A percentile compares a stretch with the other conserved stretches of the same genome.
Conservation (phyloP, 1,284 basidiomycete genomes). For the Psilocybe mexicana region DNA sequence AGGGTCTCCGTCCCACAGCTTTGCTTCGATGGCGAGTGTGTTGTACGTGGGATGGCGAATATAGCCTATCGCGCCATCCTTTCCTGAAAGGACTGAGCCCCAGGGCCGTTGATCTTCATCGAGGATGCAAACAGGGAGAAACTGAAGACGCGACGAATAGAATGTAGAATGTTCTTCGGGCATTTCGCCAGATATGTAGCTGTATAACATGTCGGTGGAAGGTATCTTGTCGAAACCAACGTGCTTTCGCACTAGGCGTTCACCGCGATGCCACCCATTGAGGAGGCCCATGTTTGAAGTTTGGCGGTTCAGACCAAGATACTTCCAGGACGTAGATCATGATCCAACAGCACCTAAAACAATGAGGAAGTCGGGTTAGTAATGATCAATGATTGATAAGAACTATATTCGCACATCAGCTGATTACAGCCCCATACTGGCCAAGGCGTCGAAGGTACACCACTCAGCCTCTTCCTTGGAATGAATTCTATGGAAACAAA, state of each 20-base stretch:
- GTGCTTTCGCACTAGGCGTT: slow-evolving; percentile 39
- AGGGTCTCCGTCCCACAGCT: slow-evolving; percentile 4
- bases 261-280: slow-evolving; percentile 49
- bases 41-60: slow-evolving; percentile 34
- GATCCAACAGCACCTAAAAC: too few species aligned
- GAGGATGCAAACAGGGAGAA: slow-evolving; percentile 46
- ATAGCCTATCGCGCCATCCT: slow-evolving; percentile 44
- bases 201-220: slow-evolving; percentile 29
- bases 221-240: slow-evolving; percentile 34
- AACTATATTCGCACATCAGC: too few species aligned
- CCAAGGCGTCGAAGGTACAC: too few species aligned
- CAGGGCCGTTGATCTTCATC: slow-evolving; percentile 47
- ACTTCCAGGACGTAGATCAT: too few species aligned
- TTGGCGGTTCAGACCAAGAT: neutral
- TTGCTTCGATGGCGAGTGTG: slow-evolving; percentile 1
- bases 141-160: slow-evolving; percentile 42
- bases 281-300: slow-evolving; percentile 24
- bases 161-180: slow-evolving; percentile 47
- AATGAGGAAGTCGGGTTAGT: too few species aligned
- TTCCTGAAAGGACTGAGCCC: slow-evolving; percentile 44
- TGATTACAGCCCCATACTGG: too few species aligned
- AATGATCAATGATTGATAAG: too few species aligned
- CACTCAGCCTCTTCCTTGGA: too few species aligned
- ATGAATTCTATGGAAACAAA: too few species aligned
- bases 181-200: slow-evolving; percentile 35